A percentile compares a stretch with the other conserved stretches of the same genome.
Conservation (phyloP, 2,329 filamentous ascomycete genomes). For the Knoxdaviesia proteae region DNA sequence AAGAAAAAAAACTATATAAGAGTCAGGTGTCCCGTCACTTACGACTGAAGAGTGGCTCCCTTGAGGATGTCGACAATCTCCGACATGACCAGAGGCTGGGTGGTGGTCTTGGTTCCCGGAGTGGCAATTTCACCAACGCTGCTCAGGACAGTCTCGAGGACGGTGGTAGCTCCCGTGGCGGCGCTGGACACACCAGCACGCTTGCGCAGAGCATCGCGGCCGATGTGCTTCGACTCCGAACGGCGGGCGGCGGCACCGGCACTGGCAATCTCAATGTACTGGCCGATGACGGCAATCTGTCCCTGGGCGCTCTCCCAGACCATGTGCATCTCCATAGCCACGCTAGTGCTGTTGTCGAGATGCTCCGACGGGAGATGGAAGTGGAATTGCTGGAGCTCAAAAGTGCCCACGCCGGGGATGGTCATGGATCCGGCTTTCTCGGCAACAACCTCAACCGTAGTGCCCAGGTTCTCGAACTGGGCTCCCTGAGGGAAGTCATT, state of each 20-base stretch:
- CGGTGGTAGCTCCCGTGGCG: slow-evolving; percentile 2
- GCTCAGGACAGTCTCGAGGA: slow-evolving; percentile 17
- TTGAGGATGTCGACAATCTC: slow-evolving; percentile 16
- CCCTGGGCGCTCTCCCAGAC: slow-evolving; percentile 13
- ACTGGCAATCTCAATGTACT: too few species aligned
- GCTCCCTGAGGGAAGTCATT: too few species aligned
- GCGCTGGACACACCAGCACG: slow-evolving; percentile 2
- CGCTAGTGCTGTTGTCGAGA: slow-evolving; percentile 21
- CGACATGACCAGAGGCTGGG: slow-evolving; percentile 19
- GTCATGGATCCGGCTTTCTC: neutral
- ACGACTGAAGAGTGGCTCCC: slow-evolving; percentile 6
- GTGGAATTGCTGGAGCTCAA: slow-evolving; percentile 32
- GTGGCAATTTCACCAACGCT: slow-evolving; percentile 16
- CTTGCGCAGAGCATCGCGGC: too few species aligned
- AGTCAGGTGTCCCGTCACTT: too few species aligned
- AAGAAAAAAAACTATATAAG: too few species aligned
- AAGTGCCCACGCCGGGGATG: slow-evolving; percentile 17
- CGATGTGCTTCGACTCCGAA: too few species aligned
- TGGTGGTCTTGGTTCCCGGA: slow-evolving; percentile 5
- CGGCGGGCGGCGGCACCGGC: too few species aligned
- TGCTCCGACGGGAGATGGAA: slow-evolving; percentile 41
- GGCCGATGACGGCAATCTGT: too few species aligned
- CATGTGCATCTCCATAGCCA: slow-evolving; percentile 19
- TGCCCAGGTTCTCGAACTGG: slow-evolving; percentile 20
- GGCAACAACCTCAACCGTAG: slow-evolving; percentile 23